These are phyloP conservation scores for Cladosporium phlei DNA, from an alignment of 2,329 filamentous ascomycete species.

Conservation along the genomic window DNA sequence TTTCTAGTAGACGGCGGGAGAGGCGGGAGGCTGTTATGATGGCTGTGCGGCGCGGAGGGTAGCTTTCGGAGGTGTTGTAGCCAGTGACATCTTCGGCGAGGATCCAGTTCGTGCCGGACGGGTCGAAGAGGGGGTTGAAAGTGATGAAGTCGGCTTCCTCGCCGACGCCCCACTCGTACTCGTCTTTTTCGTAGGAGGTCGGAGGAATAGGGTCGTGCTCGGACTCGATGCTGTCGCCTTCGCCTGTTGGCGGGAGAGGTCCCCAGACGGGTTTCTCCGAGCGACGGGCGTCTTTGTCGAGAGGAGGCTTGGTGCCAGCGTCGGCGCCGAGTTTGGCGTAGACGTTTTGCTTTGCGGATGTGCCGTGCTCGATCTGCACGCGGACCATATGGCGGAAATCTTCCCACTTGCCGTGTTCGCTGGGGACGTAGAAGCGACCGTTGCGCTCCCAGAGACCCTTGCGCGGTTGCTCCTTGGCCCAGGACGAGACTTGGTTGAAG, in stretches of 20 bases:
- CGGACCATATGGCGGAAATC: constrained; percentile 65
- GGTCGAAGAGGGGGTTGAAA: constrained; percentile 71
- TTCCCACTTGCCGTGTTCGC: constrained; percentile 64
- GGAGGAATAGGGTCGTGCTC: constrained; percentile 52
- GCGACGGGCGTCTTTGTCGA: constrained; percentile 37
- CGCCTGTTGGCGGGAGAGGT: constrained; percentile 36
- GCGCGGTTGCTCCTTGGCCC: constrained; percentile 64
- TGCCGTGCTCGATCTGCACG: constrained; percentile 54
- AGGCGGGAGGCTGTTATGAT: constrained; percentile 69
- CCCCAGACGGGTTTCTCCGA: constrained; percentile 49
- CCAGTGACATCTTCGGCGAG: constrained; percentile 66
- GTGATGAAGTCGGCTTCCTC: constrained; percentile 73
- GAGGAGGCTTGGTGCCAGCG: constrained; percentile 13
- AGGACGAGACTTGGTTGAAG: constrained; percentile 61
- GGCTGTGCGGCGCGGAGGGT: constrained; percentile 63
- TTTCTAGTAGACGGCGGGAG: constrained; percentile 59
- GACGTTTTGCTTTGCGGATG: constrained; percentile 41
- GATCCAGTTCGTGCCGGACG: constrained; percentile 66
- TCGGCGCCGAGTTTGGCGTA: constrained; percentile 35
- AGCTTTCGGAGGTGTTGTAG: constrained; percentile 52
- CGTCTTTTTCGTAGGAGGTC: constrained; percentile 50
- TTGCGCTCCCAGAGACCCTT: constrained; percentile 74
- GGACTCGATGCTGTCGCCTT: constrained; percentile 44
- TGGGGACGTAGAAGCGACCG: constrained; percentile 70
- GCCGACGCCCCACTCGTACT: constrained; percentile 60